Percentiles rank a stretch among this genome's conserved stretches.
Conservation (phyloP, 2,329 filamentous ascomycete species). For the Truncatella angustata region DNA sequence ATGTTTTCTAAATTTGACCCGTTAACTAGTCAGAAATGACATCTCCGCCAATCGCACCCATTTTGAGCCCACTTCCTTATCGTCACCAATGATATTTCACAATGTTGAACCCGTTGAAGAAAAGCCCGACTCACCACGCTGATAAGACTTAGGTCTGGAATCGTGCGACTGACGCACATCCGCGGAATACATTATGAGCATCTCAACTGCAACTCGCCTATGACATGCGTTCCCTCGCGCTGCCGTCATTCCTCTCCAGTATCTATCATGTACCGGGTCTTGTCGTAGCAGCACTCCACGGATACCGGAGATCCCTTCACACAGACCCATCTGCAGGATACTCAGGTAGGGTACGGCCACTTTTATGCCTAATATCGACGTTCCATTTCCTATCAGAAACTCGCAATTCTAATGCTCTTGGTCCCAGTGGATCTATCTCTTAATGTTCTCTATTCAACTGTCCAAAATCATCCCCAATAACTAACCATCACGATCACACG, state of each 20-base stretch:
- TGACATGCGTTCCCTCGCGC: conserved; percentile 17
- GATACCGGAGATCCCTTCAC: neutral
- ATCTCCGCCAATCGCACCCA: conserved; percentile 1
- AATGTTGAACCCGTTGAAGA: neutral
- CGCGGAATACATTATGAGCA: conserved; percentile 15
- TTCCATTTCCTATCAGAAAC: neutral
- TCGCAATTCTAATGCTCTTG: neutral
- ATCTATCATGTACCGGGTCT: neutral
- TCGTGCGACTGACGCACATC: conserved; percentile 13
- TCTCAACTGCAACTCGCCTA: conserved; percentile 2
- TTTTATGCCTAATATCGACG: neutral
- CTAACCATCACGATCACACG: no score
- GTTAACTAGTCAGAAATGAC: conserved; percentile 2
- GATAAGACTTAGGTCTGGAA: neutral
- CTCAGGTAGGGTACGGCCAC: neutral
- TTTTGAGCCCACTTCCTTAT: conserved; percentile 8
- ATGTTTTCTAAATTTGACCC: neutral
- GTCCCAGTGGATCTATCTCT: neutral
- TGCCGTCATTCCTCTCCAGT: neutral
- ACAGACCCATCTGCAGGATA: neutral
- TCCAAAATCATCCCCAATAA: no score
- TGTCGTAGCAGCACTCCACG: neutral
- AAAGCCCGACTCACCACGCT: neutral
- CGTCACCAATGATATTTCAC: conserved; percentile 4
- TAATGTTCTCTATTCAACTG: neutral